phyloP scores from a whole-genome alignment of 228 moss, liverwort and hornwort genomes.

The Sphagnum fallax region DNA sequence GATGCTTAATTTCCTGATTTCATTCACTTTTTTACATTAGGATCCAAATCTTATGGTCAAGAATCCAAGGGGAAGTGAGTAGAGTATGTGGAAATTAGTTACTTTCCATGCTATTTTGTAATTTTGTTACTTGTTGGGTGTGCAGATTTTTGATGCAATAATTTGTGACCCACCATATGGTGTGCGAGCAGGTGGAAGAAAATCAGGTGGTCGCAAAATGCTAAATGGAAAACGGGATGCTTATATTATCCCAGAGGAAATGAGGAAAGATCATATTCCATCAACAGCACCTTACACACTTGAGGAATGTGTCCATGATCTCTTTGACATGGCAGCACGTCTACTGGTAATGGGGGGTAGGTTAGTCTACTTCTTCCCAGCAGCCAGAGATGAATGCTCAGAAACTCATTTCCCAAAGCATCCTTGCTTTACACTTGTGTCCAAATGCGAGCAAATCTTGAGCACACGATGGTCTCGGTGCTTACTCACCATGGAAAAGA shows the following conservation, averaged over 20 bases:
- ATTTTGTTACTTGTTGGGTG: background rate
- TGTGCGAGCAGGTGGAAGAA: constrained; percentile 93
- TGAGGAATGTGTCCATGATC: constrained; percentile 87
- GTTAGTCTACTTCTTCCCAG: constrained; percentile 92
- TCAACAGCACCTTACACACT: constrained; percentile 94
- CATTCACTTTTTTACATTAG: too few species aligned
- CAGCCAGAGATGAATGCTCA: constrained; percentile 77
- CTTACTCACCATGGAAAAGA: constrained; percentile 92
- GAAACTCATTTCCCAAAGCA: constrained; percentile 74
- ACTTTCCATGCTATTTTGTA: background rate
- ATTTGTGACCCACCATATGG: constrained; percentile 99
- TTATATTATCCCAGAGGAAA: constrained; percentile 70
- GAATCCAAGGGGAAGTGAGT: too few species aligned
- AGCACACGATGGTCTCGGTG: constrained; percentile 90
- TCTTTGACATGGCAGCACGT: constrained; percentile 78
- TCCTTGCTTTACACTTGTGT: constrained; percentile 77
- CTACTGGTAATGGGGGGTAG: constrained; percentile 77
- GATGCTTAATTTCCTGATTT: too few species aligned
- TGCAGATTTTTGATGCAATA: constrained; percentile 86
- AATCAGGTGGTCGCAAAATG: constrained; percentile 96
- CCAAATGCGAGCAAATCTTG: constrained; percentile 85
- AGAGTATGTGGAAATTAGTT: too few species aligned
- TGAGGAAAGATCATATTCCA: constrained; percentile 78
- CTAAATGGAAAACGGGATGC: constrained; percentile 80
- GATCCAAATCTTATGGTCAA: too few species aligned